phyloP scores from a whole-genome alignment of 345 rosid genomes.

The Hibiscus mutabilis region DNA sequence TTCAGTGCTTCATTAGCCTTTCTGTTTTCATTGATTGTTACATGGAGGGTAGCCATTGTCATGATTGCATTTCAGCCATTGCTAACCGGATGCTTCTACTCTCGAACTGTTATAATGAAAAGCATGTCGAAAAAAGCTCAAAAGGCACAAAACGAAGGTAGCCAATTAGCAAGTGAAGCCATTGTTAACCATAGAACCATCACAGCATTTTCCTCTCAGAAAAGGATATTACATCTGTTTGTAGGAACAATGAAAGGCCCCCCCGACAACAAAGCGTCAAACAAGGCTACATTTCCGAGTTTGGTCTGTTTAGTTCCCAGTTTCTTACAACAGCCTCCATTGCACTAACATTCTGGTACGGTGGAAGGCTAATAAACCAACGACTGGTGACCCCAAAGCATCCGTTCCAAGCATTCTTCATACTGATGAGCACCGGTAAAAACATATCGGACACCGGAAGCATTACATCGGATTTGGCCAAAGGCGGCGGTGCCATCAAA shows the following conservation, averaged over 20 bases:
- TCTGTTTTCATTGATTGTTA: slow-evolving; percentile 22
- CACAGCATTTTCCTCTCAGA: slow-evolving; percentile 43
- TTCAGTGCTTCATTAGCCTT: slow-evolving; percentile 33
- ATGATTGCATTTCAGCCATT: slow-evolving; percentile 45
- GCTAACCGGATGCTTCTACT: slow-evolving; percentile 34
- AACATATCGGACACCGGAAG: slow-evolving; percentile 45
- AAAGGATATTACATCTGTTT: slow-evolving; percentile 30
- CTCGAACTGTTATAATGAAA: slow-evolving; percentile 38
- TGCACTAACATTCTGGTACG: slow-evolving; percentile 40
- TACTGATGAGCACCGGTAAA: slow-evolving; percentile 41
- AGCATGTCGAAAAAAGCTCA: slow-evolving; percentile 39
- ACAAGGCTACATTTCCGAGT: slow-evolving; percentile 45
- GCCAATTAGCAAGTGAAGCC: slow-evolving; percentile 48
- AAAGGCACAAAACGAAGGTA: slow-evolving; percentile 32
- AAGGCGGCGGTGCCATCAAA: slow-evolving; percentile 32
- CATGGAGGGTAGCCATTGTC: slow-evolving; percentile 41
- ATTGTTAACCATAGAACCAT: slow-evolving; percentile 43
- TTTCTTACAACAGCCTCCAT: slow-evolving; percentile 34
- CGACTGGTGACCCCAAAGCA: slow-evolving; percentile 24
- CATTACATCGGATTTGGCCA: slow-evolving; percentile 43
- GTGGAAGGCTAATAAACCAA: slow-evolving; percentile 39
- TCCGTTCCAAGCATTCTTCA: slow-evolving; percentile 39
- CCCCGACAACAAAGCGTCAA: slow-evolving; percentile 28
- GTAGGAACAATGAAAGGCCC: slow-evolving; percentile 31
- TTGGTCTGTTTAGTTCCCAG: slow-evolving; percentile 38